phyloP scores from a whole-genome alignment of 148 eudicot genomes.

The Rhododendron simsii region DNA sequence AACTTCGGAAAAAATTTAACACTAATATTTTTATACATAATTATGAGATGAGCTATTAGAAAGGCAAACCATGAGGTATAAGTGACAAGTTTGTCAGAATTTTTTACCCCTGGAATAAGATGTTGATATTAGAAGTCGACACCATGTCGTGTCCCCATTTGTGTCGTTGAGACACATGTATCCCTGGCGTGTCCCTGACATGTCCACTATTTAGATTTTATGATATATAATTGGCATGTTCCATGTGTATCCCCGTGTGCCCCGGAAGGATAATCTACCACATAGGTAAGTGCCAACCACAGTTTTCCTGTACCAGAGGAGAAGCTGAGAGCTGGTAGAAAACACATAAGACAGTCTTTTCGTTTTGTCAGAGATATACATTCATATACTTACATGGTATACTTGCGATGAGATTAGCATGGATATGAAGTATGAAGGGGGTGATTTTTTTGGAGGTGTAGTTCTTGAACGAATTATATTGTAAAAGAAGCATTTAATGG shows the following conservation, averaged over 20 bases:
- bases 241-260: not conserved
- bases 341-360: not conserved
- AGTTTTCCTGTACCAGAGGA: not conserved
- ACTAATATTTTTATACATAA: not conserved
- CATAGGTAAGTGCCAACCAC: not conserved
- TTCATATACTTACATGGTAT: not conserved
- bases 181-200: not conserved
- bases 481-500: not conserved
- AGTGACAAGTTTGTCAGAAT: not conserved
- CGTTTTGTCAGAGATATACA: not conserved
- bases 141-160: not conserved
- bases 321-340: not conserved
- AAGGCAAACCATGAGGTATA: not conserved
- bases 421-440: not conserved
- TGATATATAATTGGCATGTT: too few species aligned
- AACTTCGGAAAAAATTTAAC: not conserved
- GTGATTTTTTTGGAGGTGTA: not conserved
- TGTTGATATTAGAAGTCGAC: not conserved
- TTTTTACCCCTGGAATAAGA: not conserved
- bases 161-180: not conserved
- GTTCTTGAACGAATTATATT: not conserved
- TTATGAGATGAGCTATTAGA: not conserved
- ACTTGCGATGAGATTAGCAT: not conserved
- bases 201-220: too few species aligned
- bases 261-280: too few species aligned